Evolutionary conservation across 257 asterid genomes (phyloP), one percentile per base, ranked within the genome.

Genomic region (Solanum verrucosum): DNA sequence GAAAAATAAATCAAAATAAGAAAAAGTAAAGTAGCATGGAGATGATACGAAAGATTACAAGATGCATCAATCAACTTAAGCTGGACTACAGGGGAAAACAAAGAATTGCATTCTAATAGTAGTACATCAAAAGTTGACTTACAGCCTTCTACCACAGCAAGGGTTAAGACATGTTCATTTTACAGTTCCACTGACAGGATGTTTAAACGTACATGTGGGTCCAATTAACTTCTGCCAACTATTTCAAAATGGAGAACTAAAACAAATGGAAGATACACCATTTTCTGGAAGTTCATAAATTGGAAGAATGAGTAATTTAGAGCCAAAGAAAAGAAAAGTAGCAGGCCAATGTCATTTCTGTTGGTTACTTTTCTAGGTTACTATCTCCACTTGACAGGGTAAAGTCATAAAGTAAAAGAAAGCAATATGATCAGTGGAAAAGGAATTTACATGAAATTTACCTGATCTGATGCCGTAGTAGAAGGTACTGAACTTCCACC

Each of bases 401-500:
- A 29, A 5, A 0, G 29, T 82, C 44, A 29, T 46, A 18, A 82
- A 82, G 86, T 31, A 49, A 82, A 49, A 49, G 70, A 46, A 49
- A 82, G 86, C 31, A 52, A 20, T 10, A 49, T 49, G 85, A 49
- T 46, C 18, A 46, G 3, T 9, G 27, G 68, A 49, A 49, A 18
- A 82, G 44, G 21, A 82, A 82, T 49, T 29, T 81, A 81, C 27
- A 29, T 20, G 42, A 81, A 9, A 81, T 81, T 29, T 82, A 95
- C 99, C 98, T 94, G 98, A 25, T 95, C 99, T 83, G 99, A 88
- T 90, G 95, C 91, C 89, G 88, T 90, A 59, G 84, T 84, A 29
- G 94, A 67, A 42, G 92, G 96, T 90, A 94, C 88, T 9, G 98
- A 88, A 85, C 93, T 91, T 35, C 97, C 87, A 16, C 99, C 95